Evolutionary conservation across 371 early-diverging fungal genomes (phyloP), one percentile per base, ranked within the genome.

Genomic region (Mortierella sp.): DNA sequence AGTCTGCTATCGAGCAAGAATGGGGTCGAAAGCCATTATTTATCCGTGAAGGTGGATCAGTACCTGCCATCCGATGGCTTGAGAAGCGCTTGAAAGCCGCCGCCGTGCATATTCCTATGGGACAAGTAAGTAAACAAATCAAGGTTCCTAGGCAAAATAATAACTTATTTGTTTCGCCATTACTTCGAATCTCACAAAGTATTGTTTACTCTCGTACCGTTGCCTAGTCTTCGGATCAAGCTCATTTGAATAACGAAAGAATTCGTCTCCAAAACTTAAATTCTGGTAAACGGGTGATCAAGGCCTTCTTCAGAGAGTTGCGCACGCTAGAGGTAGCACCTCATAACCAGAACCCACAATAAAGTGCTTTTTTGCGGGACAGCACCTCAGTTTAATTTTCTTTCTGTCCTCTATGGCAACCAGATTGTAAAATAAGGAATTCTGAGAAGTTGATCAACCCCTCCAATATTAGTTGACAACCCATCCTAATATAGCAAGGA

Each of bases 21-120:
- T 92, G 91, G 91, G 87, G 89, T 3, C 76, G 84, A 23, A 86
- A 88, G 45, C 90, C 89, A 17, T 60, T 87, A 31, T 90, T 79
- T 61, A 93, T 95, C 62, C 87, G 95, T 32, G 95, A 95, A 68
- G 95, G 95, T 57, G 95, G 95, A 0, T 94, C 95, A 2, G 94
- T 94, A 57, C 93, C 94, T 0, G 93, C 94, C 1, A 91, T 95
- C 23, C 91, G 93, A 9, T 94, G 91, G 92, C 86, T 95, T 17
- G 95, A 94, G 75, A 86, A 86, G 51, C 91, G 89, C 35, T 89
- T 93, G 69, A 74, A 90, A 26, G 91, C 93, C 0, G 86, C 89
- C 0, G 93, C 92, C 0, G 89, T 95, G 13, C 91, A 95, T 74
- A 86, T 94, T 65, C 95, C 95, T 3, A 91, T 95, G 90, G 95